Conservation (phyloP, 768 basidiomycete genomes). For the Lactarius vividus region DNA sequence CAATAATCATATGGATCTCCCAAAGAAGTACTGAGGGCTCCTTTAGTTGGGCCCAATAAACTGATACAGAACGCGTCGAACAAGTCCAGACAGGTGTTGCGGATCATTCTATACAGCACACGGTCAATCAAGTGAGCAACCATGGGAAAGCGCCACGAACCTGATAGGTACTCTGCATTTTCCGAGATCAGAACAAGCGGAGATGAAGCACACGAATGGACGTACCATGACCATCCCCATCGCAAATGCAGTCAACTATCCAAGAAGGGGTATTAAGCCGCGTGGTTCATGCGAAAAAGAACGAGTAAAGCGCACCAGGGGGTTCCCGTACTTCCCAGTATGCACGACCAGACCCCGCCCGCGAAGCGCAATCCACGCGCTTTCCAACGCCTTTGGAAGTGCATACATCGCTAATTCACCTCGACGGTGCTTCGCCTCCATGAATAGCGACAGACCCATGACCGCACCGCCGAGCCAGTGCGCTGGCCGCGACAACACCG, state of each 20-base stretch:
- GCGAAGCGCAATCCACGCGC: conserved; percentile 78
- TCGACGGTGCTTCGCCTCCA: conserved; percentile 86
- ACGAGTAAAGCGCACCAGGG: conserved; percentile 40
- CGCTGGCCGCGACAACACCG: conserved; percentile 64
- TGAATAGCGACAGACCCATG: conserved; percentile 73
- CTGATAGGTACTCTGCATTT: conserved; percentile 57
- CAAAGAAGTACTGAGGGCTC: neutral
- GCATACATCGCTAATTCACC: conserved; percentile 92
- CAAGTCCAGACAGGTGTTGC: conserved; percentile 76
- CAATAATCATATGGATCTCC: neutral
- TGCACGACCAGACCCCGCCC: conserved; percentile 73
- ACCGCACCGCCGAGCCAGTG: conserved; percentile 75
- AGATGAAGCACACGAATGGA: neutral
- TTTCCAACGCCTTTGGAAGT: conserved; percentile 86
- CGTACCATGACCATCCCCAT: conserved; percentile 92
- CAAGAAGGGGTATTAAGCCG: conserved; percentile 13
- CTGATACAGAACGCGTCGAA: conserved; percentile 80
- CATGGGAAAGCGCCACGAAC: conserved; percentile 30
- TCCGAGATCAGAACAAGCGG: conserved; percentile 7
- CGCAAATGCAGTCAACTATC: conserved; percentile 62
- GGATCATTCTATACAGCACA: conserved; percentile 53
- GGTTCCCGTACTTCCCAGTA: conserved; percentile 68
- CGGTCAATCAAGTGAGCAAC: neutral
- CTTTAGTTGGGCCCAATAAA: conserved; percentile 80
- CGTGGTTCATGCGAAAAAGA: conserved; percentile 12